phyloP scores from a whole-genome alignment of 768 basidiomycete genomes.

The Tephrocybe sp. region DNA sequence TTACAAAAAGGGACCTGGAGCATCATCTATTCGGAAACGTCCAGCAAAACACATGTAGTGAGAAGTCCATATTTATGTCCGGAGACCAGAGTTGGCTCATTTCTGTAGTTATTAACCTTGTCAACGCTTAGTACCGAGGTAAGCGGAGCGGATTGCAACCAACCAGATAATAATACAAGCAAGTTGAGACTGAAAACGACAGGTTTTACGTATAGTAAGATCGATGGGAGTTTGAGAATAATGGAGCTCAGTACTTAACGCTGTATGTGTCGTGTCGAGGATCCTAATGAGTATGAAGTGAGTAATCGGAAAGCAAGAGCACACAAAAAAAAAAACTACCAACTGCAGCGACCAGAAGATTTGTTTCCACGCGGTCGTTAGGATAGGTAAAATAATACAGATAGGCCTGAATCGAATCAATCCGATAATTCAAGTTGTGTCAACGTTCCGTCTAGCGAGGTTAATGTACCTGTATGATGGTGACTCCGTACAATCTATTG shows the following conservation, averaged over 20 bases:
- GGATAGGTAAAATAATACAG: constrained; percentile 1
- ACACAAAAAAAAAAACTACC: no score
- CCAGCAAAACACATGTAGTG: no score
- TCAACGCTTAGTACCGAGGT: background rate
- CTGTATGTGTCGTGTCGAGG: constrained; percentile 5
- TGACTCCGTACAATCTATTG: constrained; percentile 1
- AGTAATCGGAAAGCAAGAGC: background rate
- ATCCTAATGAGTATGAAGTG: background rate
- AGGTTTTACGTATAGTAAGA: no score
- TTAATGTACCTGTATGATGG: background rate
- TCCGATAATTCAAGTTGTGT: background rate
- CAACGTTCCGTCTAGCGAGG: no score
- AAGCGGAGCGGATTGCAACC: background rate
- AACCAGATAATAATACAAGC: constrained; percentile 4
- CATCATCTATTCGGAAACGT: no score
- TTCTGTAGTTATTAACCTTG: constrained; percentile 5
- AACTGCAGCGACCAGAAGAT: background rate
- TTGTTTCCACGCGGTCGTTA: background rate
- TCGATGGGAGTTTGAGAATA: no score
- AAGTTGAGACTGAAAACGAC: background rate
- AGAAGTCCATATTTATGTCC: constrained; percentile 6
- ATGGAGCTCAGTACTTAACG: background rate
- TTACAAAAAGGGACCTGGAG: constrained; percentile 1
- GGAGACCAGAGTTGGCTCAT: background rate
- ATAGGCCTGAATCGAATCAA: background rate